Percentiles rank a stretch among this genome's conserved stretches.
Conservation (phyloP, 2,329 filamentous ascomycete species). For the Myriangium duriaei region DNA sequence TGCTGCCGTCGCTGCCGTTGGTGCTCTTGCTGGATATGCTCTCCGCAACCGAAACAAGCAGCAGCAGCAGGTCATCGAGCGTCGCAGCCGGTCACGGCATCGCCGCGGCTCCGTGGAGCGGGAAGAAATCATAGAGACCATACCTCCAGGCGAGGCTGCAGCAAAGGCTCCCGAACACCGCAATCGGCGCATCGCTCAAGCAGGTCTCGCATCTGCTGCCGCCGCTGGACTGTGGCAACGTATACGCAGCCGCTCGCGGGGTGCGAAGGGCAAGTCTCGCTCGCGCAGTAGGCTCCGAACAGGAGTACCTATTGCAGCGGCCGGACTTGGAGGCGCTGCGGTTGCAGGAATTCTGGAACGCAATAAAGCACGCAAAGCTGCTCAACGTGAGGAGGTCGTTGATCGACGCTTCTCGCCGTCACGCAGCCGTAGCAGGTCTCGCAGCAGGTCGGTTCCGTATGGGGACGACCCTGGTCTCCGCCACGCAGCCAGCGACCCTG, state of each 20-base stretch:
- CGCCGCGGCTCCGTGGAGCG: conserved; percentile 29
- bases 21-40: conserved; percentile 44
- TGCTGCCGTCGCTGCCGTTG: conserved; percentile 48
- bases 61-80: conserved; percentile 30
- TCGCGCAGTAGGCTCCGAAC: conserved; percentile 42
- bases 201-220: conserved; percentile 49
- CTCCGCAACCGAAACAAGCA: conserved; percentile 38
- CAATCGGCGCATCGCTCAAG: conserved; percentile 47
- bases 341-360: conserved; percentile 51
- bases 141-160: conserved; percentile 11
- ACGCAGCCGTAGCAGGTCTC: conserved; percentile 29
- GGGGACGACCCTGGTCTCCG: conserved; percentile 24
- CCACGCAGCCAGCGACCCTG: conserved; percentile 35
- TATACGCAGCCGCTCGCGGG: conserved; percentile 45
- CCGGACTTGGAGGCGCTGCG: conserved; percentile 48
- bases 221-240: conserved; percentile 49
- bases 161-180: conserved; percentile 37
- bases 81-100: conserved; percentile 33
- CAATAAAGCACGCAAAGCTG: conserved; percentile 47
- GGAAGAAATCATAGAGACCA: conserved; percentile 11
- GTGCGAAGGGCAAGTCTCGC: conserved; percentile 25
- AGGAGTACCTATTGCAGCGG: conserved; percentile 48
- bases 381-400: conserved; percentile 31
- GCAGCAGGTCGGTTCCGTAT: conserved; percentile 30
- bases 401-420: conserved; percentile 17